Conservation (phyloP, 495 filamentous ascomycete species). For the Parathielavia hyrcaniae region DNA sequence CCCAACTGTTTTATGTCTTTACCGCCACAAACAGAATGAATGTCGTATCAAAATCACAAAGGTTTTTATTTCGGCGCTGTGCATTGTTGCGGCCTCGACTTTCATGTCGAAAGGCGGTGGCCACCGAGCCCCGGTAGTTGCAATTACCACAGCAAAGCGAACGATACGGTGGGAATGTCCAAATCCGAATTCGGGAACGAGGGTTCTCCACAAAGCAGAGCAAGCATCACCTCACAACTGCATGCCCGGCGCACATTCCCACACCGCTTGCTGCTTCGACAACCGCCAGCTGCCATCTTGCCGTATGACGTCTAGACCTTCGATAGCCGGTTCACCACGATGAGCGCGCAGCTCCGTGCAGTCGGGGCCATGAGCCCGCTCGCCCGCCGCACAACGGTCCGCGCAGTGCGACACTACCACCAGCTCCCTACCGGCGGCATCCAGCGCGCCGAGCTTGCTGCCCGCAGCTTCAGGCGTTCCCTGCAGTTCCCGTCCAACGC, state of each 20-base stretch:
- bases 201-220: not conserved
- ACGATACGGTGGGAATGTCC: too few species aligned
- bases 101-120: too few species aligned
- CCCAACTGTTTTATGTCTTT: too few species aligned
- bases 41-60: too few species aligned
- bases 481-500: constrained; percentile 71
- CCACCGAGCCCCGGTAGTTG: too few species aligned
- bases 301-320: constrained; percentile 17
- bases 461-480: constrained; percentile 53
- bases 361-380: constrained; percentile 58
- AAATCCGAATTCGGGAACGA: too few species aligned
- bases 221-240: not conserved
- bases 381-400: constrained; percentile 50
- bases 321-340: constrained; percentile 44
- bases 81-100: too few species aligned
- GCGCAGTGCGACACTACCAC: constrained; percentile 59
- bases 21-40: too few species aligned
- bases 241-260: not conserved
- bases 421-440: constrained; percentile 63
- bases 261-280: not conserved
- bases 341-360: constrained; percentile 80
- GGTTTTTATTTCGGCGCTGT: too few species aligned
- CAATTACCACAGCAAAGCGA: too few species aligned
- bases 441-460: constrained; percentile 57
- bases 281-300: constrained; percentile 9